Base-by-base conservation (phyloP, 768 basidiomycete species). In the Russula dissimulans region DNA sequence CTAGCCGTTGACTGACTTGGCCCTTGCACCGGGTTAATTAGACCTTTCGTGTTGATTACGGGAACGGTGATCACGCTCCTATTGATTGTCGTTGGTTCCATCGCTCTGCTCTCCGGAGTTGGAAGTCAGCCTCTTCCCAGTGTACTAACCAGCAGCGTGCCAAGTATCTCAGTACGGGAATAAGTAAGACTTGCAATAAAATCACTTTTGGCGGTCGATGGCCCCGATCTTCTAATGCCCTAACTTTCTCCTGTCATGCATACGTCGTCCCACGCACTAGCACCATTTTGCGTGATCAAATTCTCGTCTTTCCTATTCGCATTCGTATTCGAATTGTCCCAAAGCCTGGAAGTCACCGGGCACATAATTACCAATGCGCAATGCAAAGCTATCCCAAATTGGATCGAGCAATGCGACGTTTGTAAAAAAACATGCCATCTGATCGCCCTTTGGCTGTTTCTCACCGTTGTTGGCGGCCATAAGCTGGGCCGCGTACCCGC, bases 41-140 rank as follows among this genome's bases (percentile, higher is more conserved):
- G 90, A 12, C 82, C 85, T 17, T 92, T 93, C 64, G 83, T 85
- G 15, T 79, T 93, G 51, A 73, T 93, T 50, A 71, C 81, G 2
- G 89, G 91, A 47, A 88, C 86, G 2, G 78, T 78, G 31, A 71
- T 91, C 57, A 78, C 78, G 6, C 71, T 93, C 44, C 70, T 89
- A 26, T 71, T 91, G 29, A 71, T 91, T 56, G 75, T 87, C 39
- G 78, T 76, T n/a, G 86, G 85, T 15, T 84, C 87, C 2, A 74
- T 91, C 41, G 79, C 79, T 6, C 71, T 93, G 34, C 77, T 93
- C 15, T 84, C 79, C 54, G 76, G 74, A 8, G 78, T 90, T 39
- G 88, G 85, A 18, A 73, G 72, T 46, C 74, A 81, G 61, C 78
- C 81, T 63, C 72, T 92, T 56, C 91, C 91, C n/a, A 87, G 85